Base-by-base conservation (phyloP, 495 filamentous ascomycete species). In the Entonaema liquescens region DNA sequence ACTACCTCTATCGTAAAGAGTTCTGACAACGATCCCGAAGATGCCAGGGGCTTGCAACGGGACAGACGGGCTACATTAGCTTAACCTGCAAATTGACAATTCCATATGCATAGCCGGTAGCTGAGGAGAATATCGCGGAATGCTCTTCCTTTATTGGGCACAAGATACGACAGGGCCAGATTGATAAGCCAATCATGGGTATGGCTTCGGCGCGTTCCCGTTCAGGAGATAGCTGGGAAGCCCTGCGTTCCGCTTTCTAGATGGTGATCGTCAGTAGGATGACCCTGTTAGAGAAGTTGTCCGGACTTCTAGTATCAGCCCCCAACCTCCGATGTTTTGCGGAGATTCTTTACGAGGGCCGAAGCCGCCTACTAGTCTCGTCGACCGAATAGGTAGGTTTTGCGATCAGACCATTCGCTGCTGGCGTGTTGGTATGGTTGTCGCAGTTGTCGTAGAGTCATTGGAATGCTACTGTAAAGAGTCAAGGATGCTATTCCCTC, bases 251-350 rank as follows among this genome's bases (percentile, higher is more conserved):
- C 56, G 56, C 36, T 61, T 33, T 62, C 25, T 40, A 69, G 65
- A 73, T 73, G 53, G 61, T 17, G 70, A 73, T 73, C 70, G 56
- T 69, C 65, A 40, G 35, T 62, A n/a, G 62, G 55, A 33, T 66
- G 53, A 19, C 52, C 70, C 35, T 62, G 17, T 58, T 25, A 52
- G 33, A 35, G 36, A 49, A 38, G 17, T 49, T 57, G 31, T 67
- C 55, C 56, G 60, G 31, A 6, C n/a, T 56, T 19, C 17, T 56
- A 50, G 26, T 17, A 50, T 49, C 15, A 72, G 47, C 31, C 49
- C 54, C 36, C 29, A 56, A 61, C 64, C 60, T 33, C 70, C 70
- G 59, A 68, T 61, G 44, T 28, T 56, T 17, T 19, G 47, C 40
- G 57, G 50, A 53, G 29, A 29, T 7, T 33, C 21, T 21, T 63